Evolutionary conservation across 2,329 filamentous ascomycete genomes (phyloP).

Genomic region (Penicillium sclerotiorum): DNA sequence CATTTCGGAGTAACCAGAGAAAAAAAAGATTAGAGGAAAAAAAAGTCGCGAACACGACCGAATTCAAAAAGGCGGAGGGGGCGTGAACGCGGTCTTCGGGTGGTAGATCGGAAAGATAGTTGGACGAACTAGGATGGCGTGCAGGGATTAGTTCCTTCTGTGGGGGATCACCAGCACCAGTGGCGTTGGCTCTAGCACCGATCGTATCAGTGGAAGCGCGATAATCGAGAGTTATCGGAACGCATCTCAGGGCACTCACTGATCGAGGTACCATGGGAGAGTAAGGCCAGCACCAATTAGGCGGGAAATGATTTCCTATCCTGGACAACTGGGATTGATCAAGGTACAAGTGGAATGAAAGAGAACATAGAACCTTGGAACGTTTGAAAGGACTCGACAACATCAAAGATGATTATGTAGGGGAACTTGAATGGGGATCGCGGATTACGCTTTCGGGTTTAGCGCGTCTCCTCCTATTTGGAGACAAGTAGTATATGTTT

Average conservation of each 20-base stretch:
- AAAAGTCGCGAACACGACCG: neutral
- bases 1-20: neutral
- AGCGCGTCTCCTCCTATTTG: neutral
- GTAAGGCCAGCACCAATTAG: too few species aligned
- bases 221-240: neutral
- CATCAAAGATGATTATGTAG: too few species aligned
- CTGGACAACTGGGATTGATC: too few species aligned
- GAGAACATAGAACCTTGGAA: neutral
- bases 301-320: too few species aligned
- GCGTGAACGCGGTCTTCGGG: neutral
- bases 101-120: slow-evolving; percentile 1
- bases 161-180: slow-evolving; percentile 6
- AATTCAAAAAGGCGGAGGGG: slow-evolving; percentile 1
- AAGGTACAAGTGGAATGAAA: too few species aligned
- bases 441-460: neutral
- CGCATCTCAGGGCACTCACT: too few species aligned
- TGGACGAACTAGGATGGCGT: slow-evolving; percentile 3
- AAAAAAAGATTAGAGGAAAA: neutral
- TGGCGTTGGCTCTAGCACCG: slow-evolving; percentile 2
- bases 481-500: too few species aligned
- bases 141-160: slow-evolving; percentile 7
- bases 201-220: slow-evolving; percentile 6
- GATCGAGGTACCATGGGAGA: too few species aligned
- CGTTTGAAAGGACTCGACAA: too few species aligned
- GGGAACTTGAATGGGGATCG: too few species aligned